Evolutionary conservation across 352 stramenopile genomes (phyloP).

Genomic region (Globisporangium emineosum): DNA sequence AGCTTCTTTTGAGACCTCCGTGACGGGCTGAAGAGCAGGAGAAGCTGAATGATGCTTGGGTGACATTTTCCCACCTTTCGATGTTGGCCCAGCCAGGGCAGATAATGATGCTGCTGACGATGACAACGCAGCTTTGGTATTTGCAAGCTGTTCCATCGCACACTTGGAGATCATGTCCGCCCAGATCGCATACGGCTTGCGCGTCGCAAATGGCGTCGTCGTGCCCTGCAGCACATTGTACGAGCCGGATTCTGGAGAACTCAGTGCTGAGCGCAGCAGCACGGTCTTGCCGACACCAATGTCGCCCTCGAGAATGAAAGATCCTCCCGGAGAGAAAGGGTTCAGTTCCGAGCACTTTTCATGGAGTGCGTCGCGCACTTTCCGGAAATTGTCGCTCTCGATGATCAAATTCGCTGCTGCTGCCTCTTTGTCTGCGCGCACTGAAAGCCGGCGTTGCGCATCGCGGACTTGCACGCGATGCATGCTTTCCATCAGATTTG

Average conservation of each 20-base stretch:
- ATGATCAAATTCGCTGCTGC: slow-evolving; percentile 46
- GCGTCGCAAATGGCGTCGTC: slow-evolving; percentile 65
- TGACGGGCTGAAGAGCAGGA: neutral
- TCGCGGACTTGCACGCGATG: slow-evolving; percentile 83
- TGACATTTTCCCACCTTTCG: neutral
- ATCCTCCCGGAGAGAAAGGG: slow-evolving; percentile 54
- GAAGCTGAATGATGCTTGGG: neutral
- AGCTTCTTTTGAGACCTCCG: slow-evolving; percentile 27
- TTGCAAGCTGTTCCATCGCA: slow-evolving; percentile 28
- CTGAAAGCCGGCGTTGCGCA: slow-evolving; percentile 58
- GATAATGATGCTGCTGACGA: neutral
- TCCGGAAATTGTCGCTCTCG: slow-evolving; percentile 56
- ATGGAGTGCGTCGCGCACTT: slow-evolving; percentile 47
- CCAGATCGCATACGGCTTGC: slow-evolving; percentile 83
- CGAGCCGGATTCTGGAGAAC: slow-evolving; percentile 36
- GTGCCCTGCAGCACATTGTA: slow-evolving; percentile 69
- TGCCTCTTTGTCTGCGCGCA: slow-evolving; percentile 47
- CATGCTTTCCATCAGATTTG: slow-evolving; percentile 86
- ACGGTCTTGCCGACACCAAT: slow-evolving; percentile 84
- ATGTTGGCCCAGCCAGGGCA: neutral
- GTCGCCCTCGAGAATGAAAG: slow-evolving; percentile 78
- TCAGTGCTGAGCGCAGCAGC: slow-evolving; percentile 61
- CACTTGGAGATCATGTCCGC: slow-evolving; percentile 72
- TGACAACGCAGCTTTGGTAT: neutral
- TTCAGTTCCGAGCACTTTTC: slow-evolving; percentile 71